phyloP scores from a whole-genome alignment of 2,329 filamentous ascomycete species.

The Penicillium vulpinum region DNA sequence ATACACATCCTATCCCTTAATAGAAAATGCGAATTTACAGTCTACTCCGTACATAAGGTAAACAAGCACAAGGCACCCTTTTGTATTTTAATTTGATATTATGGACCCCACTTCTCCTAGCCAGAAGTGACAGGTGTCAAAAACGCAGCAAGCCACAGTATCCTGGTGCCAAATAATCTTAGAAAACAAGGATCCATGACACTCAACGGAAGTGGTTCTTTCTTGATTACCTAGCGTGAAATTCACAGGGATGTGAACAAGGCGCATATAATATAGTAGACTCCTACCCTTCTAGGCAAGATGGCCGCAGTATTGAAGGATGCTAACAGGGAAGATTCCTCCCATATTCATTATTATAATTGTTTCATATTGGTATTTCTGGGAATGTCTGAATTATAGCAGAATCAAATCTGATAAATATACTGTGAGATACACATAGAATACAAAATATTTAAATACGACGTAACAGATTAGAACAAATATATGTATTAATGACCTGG shows the following conservation, averaged over 20 bases:
- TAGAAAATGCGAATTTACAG: neutral
- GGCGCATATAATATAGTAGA: neutral
- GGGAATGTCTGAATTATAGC: neutral
- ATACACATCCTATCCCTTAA: neutral
- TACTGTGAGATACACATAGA: no score
- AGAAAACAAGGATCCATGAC: neutral
- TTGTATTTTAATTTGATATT: neutral
- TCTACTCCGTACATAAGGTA: neutral
- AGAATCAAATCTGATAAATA: neutral
- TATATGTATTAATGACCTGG: neutral
- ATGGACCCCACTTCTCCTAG: neutral
- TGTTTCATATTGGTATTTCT: neutral
- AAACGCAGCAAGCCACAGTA: neutral
- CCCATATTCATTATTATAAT: neutral
- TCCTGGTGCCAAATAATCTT: neutral
- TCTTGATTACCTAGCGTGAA: neutral
- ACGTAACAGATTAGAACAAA: neutral
- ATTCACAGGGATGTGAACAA: neutral
- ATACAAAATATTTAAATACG: no score
- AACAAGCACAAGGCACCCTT: neutral
- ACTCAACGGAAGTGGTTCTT: neutral
- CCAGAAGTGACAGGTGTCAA: slow-evolving; percentile 9
- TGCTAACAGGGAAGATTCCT: neutral
- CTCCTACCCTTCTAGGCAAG: neutral
- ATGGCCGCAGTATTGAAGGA: neutral